A percentile compares a stretch with the other conserved stretches of the same genome.
phyloP scores from a whole-genome alignment of 164 flowering plant species.

The Chimonanthus praecox region DNA sequence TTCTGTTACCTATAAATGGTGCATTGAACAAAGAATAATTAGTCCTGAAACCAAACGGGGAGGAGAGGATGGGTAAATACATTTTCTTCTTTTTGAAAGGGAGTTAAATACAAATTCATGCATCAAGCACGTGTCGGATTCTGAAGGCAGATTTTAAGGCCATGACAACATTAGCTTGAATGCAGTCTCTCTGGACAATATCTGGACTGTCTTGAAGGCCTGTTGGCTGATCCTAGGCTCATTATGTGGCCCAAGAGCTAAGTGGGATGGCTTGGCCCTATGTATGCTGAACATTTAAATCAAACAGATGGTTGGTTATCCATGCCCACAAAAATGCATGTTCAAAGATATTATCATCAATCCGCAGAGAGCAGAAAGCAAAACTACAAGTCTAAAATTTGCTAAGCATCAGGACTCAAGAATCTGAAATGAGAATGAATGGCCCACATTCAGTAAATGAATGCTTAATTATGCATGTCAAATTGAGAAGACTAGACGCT shows the following conservation, averaged over 20 bases:
- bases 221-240: neutral
- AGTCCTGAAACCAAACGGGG: neutral
- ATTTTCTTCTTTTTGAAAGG: no score
- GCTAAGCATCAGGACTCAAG: neutral
- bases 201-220: neutral
- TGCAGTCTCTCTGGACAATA: neutral
- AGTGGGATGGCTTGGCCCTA: neutral
- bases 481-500: neutral
- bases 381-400: neutral
- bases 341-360: no score
- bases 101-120: neutral
- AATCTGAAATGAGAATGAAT: neutral
- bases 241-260: neutral
- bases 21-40: no score
- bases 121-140: neutral
- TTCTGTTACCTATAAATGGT: constrained; percentile 47
- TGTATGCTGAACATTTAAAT: neutral
- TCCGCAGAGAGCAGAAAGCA: no score
- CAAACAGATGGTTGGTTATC: no score
- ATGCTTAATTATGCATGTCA: neutral
- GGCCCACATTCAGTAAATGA: neutral
- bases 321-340: no score
- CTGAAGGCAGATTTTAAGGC: neutral
- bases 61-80: neutral
- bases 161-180: neutral